Evolutionary conservation across 176 grass and related monocot species (phyloP), one percentile per base, ranked within the genome.

Genomic region (Saccharum officinarum): DNA sequence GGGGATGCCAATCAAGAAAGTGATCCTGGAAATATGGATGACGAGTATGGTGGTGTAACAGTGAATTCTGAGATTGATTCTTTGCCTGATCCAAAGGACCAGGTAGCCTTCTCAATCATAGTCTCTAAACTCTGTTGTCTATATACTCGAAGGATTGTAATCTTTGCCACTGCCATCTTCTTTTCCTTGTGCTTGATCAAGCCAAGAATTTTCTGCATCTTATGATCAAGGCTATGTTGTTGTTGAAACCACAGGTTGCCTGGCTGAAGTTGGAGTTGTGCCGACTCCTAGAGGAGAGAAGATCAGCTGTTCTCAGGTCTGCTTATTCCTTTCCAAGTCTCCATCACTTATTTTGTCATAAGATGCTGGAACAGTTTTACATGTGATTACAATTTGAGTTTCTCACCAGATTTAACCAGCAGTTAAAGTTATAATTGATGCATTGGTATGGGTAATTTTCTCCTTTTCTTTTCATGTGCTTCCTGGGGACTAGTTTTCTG

Each of bases 271-370:
- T 88, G 73, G 97, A 99, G 67, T 75, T 99, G 61, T 99, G 94
- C 80, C 84, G 90, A 88, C 80, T 99, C 80, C 74, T 97, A 86
- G 97, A 94, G 82, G 97, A 97, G 82, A 99, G 93, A 94, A 87
- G 94, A 83, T 94, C 92, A 80, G 97, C 97, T 86, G 88, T 93
- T 84, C 87, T 99, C 55, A 97, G 97, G 97, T 99, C 74, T 84
- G 74, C 88, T 67, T 63, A 61, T n/a, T 62, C 42, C 62, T 57
- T 55, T 76, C 67, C 61, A 50, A 41, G 23, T 42, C 18, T 20
- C 54, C 7, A 20, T 81, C 44, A 77, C 60, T 52, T 34, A 75
- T 68, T 73, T 84, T 85, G 15, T 70, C 71, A 38, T 68, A 61
- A 40, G 31, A 76, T 70, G 46, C 82, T 85, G 45, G 60, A 89